Conservation (phyloP, 176 grass and related monocot species). For the Triticum turgidum region DNA sequence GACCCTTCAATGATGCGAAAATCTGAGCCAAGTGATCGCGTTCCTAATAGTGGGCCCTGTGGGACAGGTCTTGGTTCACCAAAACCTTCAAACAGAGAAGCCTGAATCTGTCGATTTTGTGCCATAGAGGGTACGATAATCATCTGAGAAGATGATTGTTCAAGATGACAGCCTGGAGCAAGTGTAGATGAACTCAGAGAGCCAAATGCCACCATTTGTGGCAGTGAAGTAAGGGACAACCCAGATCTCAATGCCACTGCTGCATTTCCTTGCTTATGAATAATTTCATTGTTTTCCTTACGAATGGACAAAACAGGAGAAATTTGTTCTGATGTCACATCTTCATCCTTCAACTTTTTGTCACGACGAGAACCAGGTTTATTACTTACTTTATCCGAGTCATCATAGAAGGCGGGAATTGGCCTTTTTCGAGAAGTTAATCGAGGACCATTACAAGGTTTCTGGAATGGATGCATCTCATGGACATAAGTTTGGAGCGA, state of each 20-base stretch:
- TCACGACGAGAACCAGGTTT: neutral
- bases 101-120: constrained; percentile 15
- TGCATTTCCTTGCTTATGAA: constrained; percentile 6
- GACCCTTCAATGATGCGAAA: constrained; percentile 2
- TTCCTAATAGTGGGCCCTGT: constrained; percentile 1
- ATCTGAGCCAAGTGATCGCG: neutral
- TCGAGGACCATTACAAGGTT: neutral
- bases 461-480: constrained; percentile 34
- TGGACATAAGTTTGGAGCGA: neutral
- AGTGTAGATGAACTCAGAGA: constrained; percentile 29
- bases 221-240: neutral
- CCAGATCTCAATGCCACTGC: constrained; percentile 15
- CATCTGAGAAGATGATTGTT: neutral
- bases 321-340: neutral
- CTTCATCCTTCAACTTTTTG: neutral
- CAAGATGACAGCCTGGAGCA: neutral
- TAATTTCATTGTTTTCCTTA: neutral
- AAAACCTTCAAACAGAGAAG: constrained; percentile 26
- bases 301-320: neutral
- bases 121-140: neutral
- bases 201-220: constrained; percentile 3
- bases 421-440: constrained; percentile 8
- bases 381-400: neutral
- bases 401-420: constrained; percentile 4
- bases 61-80: constrained; percentile 33